These are phyloP conservation scores for Phytophthora lateralis DNA, from an alignment of 352 stramenopile species.

Conservation along the genomic window DNA sequence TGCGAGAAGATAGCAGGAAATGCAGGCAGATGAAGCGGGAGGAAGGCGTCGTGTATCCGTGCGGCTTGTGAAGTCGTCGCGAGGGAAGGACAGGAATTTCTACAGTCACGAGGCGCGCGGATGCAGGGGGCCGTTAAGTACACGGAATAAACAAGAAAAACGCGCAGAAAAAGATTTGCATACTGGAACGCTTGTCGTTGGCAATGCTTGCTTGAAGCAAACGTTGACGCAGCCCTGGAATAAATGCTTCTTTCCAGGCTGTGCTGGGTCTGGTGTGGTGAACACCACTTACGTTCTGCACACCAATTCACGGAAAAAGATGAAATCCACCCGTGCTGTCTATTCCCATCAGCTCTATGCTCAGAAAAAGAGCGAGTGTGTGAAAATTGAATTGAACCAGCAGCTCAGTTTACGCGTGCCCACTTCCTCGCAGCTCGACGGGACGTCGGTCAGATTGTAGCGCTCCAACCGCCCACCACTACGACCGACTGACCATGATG, in stretches of 20 bases:
- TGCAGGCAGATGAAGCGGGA: conserved; percentile 9
- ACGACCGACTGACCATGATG: conserved; percentile 15
- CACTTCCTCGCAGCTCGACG: conserved; percentile 4
- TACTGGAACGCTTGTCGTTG: background rate
- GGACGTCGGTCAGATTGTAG: background rate
- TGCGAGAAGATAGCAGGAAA: conserved; percentile 5
- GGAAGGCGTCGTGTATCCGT: conserved; percentile 6
- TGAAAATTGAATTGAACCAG: conserved; percentile 11
- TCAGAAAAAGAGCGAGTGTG: conserved; percentile 33
- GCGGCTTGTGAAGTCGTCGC: conserved; percentile 1
- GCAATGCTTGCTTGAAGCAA: background rate
- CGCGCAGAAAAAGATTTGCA: conserved; percentile 11
- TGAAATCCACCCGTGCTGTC: conserved; percentile 2
- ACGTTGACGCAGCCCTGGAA: background rate
- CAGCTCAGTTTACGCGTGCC: background rate
- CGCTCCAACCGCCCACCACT: conserved; percentile 16
- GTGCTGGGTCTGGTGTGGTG: background rate
- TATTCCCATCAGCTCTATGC: conserved; percentile 19
- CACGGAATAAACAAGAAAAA: conserved; percentile 31
- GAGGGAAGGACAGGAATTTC: background rate
- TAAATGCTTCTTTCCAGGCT: too few relatives aligned
- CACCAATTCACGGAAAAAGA: conserved; percentile 4
- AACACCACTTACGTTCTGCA: conserved; percentile 1
- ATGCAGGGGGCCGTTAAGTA: conserved; percentile 12
- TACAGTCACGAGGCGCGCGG: background rate